phyloP scores from a whole-genome alignment of 805 yeast genomes.

The Dipodascopsis uninucleata region DNA sequence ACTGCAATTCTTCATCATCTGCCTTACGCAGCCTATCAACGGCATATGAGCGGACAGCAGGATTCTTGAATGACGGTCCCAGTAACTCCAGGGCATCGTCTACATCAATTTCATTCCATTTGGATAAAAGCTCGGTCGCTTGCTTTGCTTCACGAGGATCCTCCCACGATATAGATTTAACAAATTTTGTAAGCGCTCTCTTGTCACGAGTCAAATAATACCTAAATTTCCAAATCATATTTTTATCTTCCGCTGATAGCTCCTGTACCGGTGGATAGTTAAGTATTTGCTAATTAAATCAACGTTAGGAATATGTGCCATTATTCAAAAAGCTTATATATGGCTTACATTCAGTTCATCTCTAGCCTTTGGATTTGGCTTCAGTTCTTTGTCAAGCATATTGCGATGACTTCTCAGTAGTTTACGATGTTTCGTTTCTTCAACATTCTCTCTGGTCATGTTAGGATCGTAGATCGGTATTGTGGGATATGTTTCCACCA shows the following conservation, averaged over 20 bases:
- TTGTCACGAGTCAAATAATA: conserved; percentile 70
- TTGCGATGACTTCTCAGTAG: conserved; percentile 79
- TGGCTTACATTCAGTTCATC: conserved; percentile 54
- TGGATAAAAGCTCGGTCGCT: conserved; percentile 66
- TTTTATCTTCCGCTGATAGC: conserved; percentile 76
- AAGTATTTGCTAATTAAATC: conserved; percentile 50
- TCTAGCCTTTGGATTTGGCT: conserved; percentile 81
- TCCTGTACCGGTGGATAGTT: conserved; percentile 79
- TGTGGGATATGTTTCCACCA: conserved; percentile 23
- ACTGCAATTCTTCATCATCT: conserved; percentile 64
- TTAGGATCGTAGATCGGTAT: conserved; percentile 64
- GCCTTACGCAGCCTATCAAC: conserved; percentile 78
- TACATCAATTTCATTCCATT: conserved; percentile 71
- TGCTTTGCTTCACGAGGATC: conserved; percentile 77
- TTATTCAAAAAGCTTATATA: not conserved
- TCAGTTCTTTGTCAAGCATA: conserved; percentile 74
- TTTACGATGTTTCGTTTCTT: conserved; percentile 80
- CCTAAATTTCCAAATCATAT: conserved; percentile 84
- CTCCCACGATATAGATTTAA: conserved; percentile 84
- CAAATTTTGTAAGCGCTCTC: conserved; percentile 70
- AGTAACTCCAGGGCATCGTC: conserved; percentile 84
- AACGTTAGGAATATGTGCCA: not conserved
- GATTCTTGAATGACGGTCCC: conserved; percentile 71
- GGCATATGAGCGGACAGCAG: conserved; percentile 78
- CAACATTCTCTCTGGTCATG: conserved; percentile 66